Evolutionary conservation across 768 basidiomycete species (phyloP).

Genomic region (Amanita phalloides): DNA sequence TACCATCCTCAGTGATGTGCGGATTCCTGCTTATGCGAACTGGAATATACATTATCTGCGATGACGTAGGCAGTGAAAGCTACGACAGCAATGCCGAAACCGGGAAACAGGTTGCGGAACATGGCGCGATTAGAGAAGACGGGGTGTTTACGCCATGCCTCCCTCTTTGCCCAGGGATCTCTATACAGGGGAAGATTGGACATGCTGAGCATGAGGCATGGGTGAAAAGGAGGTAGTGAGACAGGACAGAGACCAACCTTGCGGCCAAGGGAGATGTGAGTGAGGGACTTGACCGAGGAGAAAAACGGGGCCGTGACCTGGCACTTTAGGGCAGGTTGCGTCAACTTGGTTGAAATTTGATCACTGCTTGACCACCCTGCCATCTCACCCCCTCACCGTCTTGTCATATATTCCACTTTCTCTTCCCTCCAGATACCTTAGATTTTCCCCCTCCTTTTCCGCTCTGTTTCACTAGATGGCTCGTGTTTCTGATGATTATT

Average conservation of each 20-base stretch:
- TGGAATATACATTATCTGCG: conserved; percentile 61
- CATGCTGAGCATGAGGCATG: conserved; percentile 27
- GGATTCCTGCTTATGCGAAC: conserved; percentile 14
- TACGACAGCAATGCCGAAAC: conserved; percentile 86
- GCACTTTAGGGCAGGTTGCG: conserved; percentile 48
- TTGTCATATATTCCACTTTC: conserved; percentile 5
- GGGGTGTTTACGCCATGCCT: conserved; percentile 88
- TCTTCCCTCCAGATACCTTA: conserved; percentile 9
- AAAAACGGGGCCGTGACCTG: conserved; percentile 20
- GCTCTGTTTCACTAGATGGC: conserved; percentile 26
- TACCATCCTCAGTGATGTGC: conserved; percentile 12
- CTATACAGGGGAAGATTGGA: conserved; percentile 64
- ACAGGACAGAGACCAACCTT: conserved; percentile 4
- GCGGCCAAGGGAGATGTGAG: not conserved
- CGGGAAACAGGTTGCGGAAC: conserved; percentile 89
- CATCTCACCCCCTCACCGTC: conserved; percentile 16
- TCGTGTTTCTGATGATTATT: conserved; percentile 38
- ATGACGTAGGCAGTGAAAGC: conserved; percentile 89
- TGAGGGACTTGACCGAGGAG: not conserved
- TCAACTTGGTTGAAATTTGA: conserved; percentile 31
- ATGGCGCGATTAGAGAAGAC: conserved; percentile 80
- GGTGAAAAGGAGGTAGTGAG: conserved; percentile 8
- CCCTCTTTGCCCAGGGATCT: conserved; percentile 91
- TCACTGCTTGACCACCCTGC: conserved; percentile 18
- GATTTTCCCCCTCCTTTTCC: conserved; percentile 13